Evolutionary conservation across 2,329 filamentous ascomycete genomes (phyloP), one percentile per base, ranked within the genome.

Genomic region (Sporothrix mexicana): DNA sequence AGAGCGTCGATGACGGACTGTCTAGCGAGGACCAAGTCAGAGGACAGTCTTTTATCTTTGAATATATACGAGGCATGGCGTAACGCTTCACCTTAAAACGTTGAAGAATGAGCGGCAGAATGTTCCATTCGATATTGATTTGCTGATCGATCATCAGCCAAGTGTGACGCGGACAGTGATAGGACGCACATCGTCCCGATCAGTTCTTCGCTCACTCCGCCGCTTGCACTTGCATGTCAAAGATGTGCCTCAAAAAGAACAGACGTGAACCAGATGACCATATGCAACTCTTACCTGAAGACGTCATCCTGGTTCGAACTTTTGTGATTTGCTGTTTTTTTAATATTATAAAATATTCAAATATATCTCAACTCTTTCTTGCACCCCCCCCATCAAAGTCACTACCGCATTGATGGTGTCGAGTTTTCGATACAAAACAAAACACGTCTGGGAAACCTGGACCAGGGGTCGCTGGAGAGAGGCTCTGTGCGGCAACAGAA

Each of bases 391-490:
- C 57, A 49, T 71, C 30, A 36, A 36, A 6, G 30, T 2, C 30
- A 30, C 57, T 64, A 47, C 23, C 72, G 74, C 74, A 74, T 74
- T 74, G 70, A 73, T 51, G 70, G 61, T 25, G 20, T 72, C 36
- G 55, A 25, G 53, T 71, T 71, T 74, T 70, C 62, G 61, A 75
- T 72, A 30, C 71, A 74, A 75, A 75, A 75, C 74, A 73, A 59
- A 36, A 49, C 41, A 66, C 53, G 74, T 75, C 70, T 75, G 72
- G 68, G 57, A 73, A 49, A 43, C 68, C 23, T 36, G 55, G 51
- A 64, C 36, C 51, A 66, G 72, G 72, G 69, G 55, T 43, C 1
- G 10, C 8, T 25, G 15, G 45, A 23, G 8, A 30, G 66, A 68
- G 67, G 70, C 73, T 73, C 73, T 73, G 74, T 74, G 74, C 74